Evolutionary conservation across 306 rosid genomes (phyloP), one percentile per base, ranked within the genome.

Genomic region (Abrus precatorius): DNA sequence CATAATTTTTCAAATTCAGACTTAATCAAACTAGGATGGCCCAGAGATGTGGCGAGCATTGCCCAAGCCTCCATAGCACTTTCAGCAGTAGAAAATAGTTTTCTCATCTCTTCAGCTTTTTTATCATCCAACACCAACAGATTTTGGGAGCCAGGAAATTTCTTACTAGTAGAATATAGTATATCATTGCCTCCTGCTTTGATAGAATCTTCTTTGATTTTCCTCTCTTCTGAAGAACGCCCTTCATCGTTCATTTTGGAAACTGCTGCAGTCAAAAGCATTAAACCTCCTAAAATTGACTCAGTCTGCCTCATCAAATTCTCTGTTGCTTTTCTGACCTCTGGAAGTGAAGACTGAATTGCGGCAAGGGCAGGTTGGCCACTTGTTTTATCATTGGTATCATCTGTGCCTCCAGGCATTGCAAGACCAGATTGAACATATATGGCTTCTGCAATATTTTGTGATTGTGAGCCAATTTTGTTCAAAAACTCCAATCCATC

Each of bases 11-110:
- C 97, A 86, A 93, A 95, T 80, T 95, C 99, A 2, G 99, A 95
- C 85, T 93, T 95, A 6, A 95, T 93, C 79, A 95, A 95, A 86
- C 97, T 93, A 62, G 97, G 92, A 52, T 95, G 99, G 48, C 99
- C 99, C 60, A 93, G 82, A 66, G 99, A 93, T 61, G 93, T 90
- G 48, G 95, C 97, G 61, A 95, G 97, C 99, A 95, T 89, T 48
- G 99, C 95, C 99, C 99, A 95, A 55, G 99, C 99, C 87, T 95
- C 99, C 86, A 95, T 78, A 57, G 99, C 99, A 84, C 88, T 95
- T 88, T 95, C 99, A 40, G 99, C 99, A 65, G 92, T 89, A 80
- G 90, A 89, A 79, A 95, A 95, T 59, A 95, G 95, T 54, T 75
- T 85, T 89, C 69, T 93, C 97, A 93, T 95, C 84, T 95, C 99